phyloP scores from a whole-genome alignment of 2,329 filamentous ascomycete genomes.

The Diaporthe helianthi region DNA sequence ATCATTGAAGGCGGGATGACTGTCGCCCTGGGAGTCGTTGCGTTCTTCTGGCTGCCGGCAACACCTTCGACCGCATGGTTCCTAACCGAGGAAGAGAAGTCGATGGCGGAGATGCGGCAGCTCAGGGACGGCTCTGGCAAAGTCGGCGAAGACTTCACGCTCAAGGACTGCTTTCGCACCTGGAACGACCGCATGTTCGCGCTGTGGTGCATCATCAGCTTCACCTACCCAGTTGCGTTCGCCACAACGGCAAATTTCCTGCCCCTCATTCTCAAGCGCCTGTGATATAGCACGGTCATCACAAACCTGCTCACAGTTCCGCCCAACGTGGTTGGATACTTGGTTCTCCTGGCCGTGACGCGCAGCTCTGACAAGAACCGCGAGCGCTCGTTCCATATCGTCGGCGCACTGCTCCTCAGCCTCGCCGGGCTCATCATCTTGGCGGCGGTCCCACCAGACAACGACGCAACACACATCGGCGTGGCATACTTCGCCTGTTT shows the following conservation, averaged over 20 bases:
- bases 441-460: conserved; percentile 48
- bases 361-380: conserved; percentile 53
- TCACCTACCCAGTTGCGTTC: conserved; percentile 57
- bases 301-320: conserved; percentile 58
- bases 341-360: conserved; percentile 52
- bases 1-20: conserved; percentile 34
- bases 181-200: conserved; percentile 49
- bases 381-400: conserved; percentile 55
- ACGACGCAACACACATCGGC: conserved; percentile 46
- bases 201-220: conserved; percentile 52
- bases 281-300: conserved; percentile 52
- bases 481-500: conserved; percentile 60
- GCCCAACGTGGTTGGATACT: conserved; percentile 54
- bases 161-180: conserved; percentile 49
- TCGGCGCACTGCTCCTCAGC: conserved; percentile 46
- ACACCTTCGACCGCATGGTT: conserved; percentile 51
- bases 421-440: conserved; percentile 53
- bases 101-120: conserved; percentile 51
- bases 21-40: conserved; percentile 27
- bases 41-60: conserved; percentile 31
- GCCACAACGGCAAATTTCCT: conserved; percentile 52
- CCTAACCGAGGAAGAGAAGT: conserved; percentile 52
- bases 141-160: conserved; percentile 46
- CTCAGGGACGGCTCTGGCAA: conserved; percentile 53
- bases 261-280: conserved; percentile 52